Conservation (phyloP, 352 stramenopile species). For the Achlya hypogyna region DNA sequence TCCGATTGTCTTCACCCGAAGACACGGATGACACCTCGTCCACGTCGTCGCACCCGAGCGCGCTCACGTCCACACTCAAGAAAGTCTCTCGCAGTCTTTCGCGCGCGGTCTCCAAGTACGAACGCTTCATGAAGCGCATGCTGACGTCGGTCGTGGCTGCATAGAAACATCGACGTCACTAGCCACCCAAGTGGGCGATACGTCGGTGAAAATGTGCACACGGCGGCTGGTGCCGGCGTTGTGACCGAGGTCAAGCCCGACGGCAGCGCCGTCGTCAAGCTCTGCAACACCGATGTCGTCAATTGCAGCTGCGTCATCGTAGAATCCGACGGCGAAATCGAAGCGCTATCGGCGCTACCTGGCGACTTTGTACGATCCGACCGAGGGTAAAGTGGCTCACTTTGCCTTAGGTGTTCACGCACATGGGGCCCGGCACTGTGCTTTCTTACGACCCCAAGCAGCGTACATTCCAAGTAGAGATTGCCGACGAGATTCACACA, state of each 20-base stretch:
- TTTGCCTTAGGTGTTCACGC: constrained; percentile 4
- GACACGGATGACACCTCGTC: background rate
- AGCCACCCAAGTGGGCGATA: background rate
- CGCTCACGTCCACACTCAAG: background rate
- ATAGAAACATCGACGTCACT: background rate
- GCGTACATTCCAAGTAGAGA: background rate
- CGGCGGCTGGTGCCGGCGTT: constrained; percentile 4
- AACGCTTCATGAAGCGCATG: background rate
- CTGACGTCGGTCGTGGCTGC: background rate
- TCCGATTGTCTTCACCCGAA: background rate
- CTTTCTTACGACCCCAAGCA: constrained; percentile 8
- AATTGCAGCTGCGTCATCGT: constrained; percentile 11
- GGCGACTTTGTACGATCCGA: background rate
- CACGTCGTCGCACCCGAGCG: background rate
- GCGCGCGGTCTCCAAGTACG: background rate
- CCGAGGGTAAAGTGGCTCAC: background rate
- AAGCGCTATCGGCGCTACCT: background rate
- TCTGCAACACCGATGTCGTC: constrained; percentile 3
- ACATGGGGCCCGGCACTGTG: background rate
- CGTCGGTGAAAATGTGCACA: constrained; percentile 8
- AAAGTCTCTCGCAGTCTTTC: background rate
- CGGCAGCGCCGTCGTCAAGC: constrained; percentile 4
- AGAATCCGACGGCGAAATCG: constrained; percentile 9
- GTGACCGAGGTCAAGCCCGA: constrained; percentile 11
- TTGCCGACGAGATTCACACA: background rate